phyloP scores from a whole-genome alignment of 345 rosid species.

The Reutealis trisperma region DNA sequence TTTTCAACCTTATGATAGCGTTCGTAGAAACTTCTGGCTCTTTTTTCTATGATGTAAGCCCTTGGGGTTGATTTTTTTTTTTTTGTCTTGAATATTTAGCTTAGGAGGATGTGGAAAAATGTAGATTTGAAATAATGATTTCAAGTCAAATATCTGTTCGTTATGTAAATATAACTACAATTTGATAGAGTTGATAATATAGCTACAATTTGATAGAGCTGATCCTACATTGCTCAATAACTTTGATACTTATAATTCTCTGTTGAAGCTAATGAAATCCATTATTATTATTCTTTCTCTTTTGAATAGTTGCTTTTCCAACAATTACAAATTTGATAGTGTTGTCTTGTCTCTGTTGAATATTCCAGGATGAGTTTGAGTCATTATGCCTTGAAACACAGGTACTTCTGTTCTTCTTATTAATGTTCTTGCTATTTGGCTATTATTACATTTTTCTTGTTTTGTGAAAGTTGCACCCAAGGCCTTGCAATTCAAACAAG shows the following conservation, averaged over 20 bases:
- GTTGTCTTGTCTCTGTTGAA: slow-evolving; percentile 16
- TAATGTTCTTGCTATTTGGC: background rate
- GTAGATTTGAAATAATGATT: no score
- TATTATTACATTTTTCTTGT: background rate
- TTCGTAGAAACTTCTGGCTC: no score
- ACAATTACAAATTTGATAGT: background rate
- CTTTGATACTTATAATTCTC: background rate
- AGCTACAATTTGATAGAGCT: background rate
- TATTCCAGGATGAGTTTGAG: slow-evolving; percentile 65
- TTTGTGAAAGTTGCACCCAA: background rate
- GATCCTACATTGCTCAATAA: background rate
- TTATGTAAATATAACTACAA: background rate
- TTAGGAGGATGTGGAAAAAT: no score
- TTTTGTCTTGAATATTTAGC: no score
- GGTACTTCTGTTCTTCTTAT: slow-evolving; percentile 39
- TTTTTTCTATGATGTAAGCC: no score
- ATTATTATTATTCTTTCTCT: background rate
- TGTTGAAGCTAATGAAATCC: background rate
- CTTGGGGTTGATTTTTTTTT: no score
- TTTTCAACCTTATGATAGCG: no score
- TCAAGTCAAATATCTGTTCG: no score
- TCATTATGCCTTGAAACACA: slow-evolving; percentile 53
- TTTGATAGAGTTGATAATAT: background rate
- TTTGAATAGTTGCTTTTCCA: background rate
- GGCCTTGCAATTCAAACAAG: background rate